A percentile compares a stretch with the other conserved stretches of the same genome.
phyloP scores from a whole-genome alignment of 371 early-diverging fungal species.

The Lichtheimia ramosa region DNA sequence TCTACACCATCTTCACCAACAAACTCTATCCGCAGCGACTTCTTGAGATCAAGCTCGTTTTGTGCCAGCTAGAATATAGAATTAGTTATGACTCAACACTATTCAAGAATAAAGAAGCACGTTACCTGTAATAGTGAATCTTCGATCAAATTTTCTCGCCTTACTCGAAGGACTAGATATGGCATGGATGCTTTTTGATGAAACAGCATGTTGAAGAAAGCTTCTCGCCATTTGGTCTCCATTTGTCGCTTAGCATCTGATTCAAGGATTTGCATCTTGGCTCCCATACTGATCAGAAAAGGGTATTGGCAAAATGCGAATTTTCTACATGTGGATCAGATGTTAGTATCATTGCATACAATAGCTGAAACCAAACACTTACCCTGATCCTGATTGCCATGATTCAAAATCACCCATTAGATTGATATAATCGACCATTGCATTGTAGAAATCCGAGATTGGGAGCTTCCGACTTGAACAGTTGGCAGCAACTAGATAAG shows the following conservation, averaged over 20 bases:
- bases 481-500: slow-evolving; percentile 66
- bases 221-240: slow-evolving; percentile 73
- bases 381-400: slow-evolving; percentile 84
- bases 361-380: neutral
- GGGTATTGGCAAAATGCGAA: slow-evolving; percentile 92
- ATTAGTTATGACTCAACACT: neutral
- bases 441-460: slow-evolving; percentile 82
- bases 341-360: neutral
- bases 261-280: slow-evolving; percentile 87
- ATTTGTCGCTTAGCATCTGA: slow-evolving; percentile 88
- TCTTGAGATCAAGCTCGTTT: slow-evolving; percentile 79
- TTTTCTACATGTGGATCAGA: slow-evolving; percentile 22
- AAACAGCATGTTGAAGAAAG: slow-evolving; percentile 88
- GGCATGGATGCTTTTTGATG: slow-evolving; percentile 80
- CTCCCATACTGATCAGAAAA: slow-evolving; percentile 81
- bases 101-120: neutral
- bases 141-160: slow-evolving; percentile 82
- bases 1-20: slow-evolving; percentile 90
- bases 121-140: slow-evolving; percentile 75
- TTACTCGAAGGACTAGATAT: slow-evolving; percentile 76
- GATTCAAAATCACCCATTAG: slow-evolving; percentile 79
- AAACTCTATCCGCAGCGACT: slow-evolving; percentile 84
- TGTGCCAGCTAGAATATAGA: slow-evolving; percentile 52
- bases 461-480: slow-evolving; percentile 58
- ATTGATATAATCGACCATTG: slow-evolving; percentile 80